Base-by-base conservation (phyloP, 305 asterid species). In the Solanum aculeatissimum region DNA sequence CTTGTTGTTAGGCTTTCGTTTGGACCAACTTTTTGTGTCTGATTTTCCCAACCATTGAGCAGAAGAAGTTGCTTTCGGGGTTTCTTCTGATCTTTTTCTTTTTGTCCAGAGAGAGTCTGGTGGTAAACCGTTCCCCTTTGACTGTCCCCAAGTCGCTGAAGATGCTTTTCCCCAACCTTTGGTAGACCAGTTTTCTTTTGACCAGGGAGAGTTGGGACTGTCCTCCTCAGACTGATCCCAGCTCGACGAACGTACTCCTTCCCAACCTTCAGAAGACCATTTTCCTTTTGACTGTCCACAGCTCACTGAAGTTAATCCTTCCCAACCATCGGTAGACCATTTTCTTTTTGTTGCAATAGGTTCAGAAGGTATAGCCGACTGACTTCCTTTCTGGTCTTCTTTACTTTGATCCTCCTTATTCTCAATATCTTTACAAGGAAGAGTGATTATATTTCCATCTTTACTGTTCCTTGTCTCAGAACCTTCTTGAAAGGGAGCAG, bases 401-500 rank as follows among this genome's bases (percentile, higher is more conserved):
- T 55, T 70, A 45, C 32, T 45, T 82, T 47, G 78, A 21, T 55
- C 53, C 80, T 49, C 18, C 82, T 77, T 57, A 83, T 65, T 68
- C 57, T 60, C 35, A 70, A 40, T 27, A n/a, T 77, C 49, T 9
- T 19, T 54, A 35, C 55, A 43, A 47, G 85, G 86, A 83, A 86
- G 55, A 32, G 84, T 58, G 47, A 18, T 9, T 51, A 12, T 25
- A 66, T 32, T 49, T 63, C 82, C 87, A 35, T 49, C 83, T 13
- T 21, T 86, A 69, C 38, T 63, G 63, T 85, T 81, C n/a, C 88
- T 83, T 57, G 84, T 51, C n/a, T 88, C 87, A 57, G 86, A 80
- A 53, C 85, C 87, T 83, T 85, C 72, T 57, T 70, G 83, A 69
- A 66, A 27, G 27, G 91, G 27, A 38, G 91, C 91, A 68, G 83